Conservation (phyloP, 2,329 filamentous ascomycete species). For the Calonectria hongkongensis region DNA sequence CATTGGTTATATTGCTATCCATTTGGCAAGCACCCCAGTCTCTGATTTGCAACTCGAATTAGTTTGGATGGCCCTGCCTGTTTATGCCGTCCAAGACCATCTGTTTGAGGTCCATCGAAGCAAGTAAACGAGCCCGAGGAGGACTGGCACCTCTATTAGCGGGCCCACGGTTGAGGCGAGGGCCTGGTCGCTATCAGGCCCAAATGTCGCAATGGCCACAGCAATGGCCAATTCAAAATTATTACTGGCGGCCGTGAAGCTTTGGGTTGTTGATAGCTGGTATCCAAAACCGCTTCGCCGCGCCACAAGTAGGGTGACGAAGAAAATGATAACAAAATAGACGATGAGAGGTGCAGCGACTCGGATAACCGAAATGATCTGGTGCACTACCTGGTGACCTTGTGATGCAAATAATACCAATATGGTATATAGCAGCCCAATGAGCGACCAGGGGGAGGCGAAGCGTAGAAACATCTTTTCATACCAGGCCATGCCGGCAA, state of each 20-base stretch:
- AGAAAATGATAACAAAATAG: slow-evolving; percentile 87
- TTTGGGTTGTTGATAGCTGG: slow-evolving; percentile 82
- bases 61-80: not conserved
- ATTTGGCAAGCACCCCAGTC: no score
- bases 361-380: slow-evolving; percentile 87
- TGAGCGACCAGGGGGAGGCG: slow-evolving; percentile 83
- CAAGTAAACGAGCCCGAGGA: slow-evolving; percentile 85
- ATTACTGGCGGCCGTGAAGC: slow-evolving; percentile 92
- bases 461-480: slow-evolving; percentile 80
- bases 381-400: slow-evolving; percentile 83
- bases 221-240: slow-evolving; percentile 96
- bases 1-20: no score
- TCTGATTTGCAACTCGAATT: no score
- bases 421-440: slow-evolving; percentile 92
- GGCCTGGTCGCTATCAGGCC: slow-evolving; percentile 85
- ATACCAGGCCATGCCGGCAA: slow-evolving; percentile 77
- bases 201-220: slow-evolving; percentile 88
- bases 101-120: slow-evolving; percentile 75
- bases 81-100: slow-evolving; percentile 57
- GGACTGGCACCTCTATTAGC: slow-evolving; percentile 89
- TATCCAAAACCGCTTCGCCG: slow-evolving; percentile 83
- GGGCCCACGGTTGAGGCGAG: slow-evolving; percentile 90
- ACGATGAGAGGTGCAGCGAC: slow-evolving; percentile 88
- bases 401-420: slow-evolving; percentile 90
- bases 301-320: slow-evolving; percentile 77